phyloP scores from a whole-genome alignment of 2,329 filamentous ascomycete species.

The Colletotrichum endophyticum region DNA sequence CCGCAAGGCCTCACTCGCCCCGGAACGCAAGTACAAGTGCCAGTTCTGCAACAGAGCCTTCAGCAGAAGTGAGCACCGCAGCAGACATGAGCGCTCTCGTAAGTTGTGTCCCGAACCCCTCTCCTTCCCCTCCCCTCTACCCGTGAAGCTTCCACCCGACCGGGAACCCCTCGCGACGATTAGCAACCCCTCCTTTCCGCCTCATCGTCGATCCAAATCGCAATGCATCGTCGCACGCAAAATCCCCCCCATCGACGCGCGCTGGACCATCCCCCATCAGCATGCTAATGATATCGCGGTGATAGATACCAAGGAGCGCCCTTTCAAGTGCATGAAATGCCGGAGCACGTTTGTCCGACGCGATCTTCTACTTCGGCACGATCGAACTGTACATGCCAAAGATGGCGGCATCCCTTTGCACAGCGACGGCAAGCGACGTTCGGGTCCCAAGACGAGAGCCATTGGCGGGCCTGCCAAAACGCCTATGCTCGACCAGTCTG shows the following conservation, averaged over 20 bases:
- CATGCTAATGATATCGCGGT: constrained; percentile 29
- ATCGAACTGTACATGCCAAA: constrained; percentile 97
- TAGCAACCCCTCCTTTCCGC: not conserved
- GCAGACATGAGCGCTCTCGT: constrained; percentile 97
- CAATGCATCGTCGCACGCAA: not conserved
- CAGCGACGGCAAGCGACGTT: constrained; percentile 89
- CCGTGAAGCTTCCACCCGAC: constrained; percentile 3
- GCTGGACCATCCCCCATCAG: not conserved
- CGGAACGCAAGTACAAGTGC: constrained; percentile 99
- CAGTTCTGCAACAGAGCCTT: constrained; percentile 98
- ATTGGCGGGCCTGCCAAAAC: constrained; percentile 74
- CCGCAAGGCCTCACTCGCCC: constrained; percentile 77
- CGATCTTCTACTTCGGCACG: constrained; percentile 94
- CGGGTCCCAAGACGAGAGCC: constrained; percentile 70
- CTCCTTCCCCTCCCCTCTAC: constrained; percentile 8
- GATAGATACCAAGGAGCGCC: constrained; percentile 95
- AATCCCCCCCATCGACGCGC: not conserved
- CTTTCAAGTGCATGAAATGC: constrained; percentile 99
- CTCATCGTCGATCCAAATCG: not conserved
- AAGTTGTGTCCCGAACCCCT: constrained; percentile 56
- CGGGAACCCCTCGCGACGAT: not conserved
- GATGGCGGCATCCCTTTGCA: constrained; percentile 93
- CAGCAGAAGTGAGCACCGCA: constrained; percentile 95
- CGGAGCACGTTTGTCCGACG: constrained; percentile 97
- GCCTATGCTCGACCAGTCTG: constrained; percentile 81